Base-by-base conservation (phyloP, 1,284 basidiomycete genomes). In the Puccinia polysora region DNA sequence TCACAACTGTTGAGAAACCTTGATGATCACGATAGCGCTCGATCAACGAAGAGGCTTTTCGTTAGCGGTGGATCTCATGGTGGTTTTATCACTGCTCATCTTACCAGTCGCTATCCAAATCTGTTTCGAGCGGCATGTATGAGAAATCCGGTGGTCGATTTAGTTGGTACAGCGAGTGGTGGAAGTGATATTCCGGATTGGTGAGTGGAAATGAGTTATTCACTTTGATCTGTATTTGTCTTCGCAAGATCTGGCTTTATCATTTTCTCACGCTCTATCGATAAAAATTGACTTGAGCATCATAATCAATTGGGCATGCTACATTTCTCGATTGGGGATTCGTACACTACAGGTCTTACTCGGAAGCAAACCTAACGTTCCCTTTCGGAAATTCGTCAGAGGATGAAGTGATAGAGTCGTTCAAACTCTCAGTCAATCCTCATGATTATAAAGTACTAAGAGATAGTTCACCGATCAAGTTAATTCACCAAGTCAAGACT, bases 161-260 rank as follows among this genome's bases (percentile, higher is more conserved):
- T 81, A 0, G 62, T 73, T 4, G 85, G 85, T 5, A 84, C 86
- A 49, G 80, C 85, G 25, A 72, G 74, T 20, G 80, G 83, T 0
- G 81, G 81, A 55, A 84, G 84, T 0, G 88, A 90, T 75, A 89
- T 89, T 49, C 84, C 86, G 2, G 88, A 89, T 76, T 89, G 88
- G 88, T 84, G 59, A 62, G 76, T 63, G 10, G 23, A 20, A n/a
- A 1, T 32, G 8, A 4, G 15, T 34, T 36, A 10, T 36, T n/a
- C 40, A n/a, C 20, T n/a, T 60, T 4, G 34, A 4, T 62, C 14
- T 62, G 18, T 2, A 28, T n/a, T 7, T 38, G 30, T 59, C 6
- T 28, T 18, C 36, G 55, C 10, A 28, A 36, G 38, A 36, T 55
- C 28, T 4, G 36, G n/a, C n/a, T n/a, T n/a, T n/a, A n/a, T n/a